A percentile compares a stretch with the other conserved stretches of the same genome.
Conservation (phyloP, 2,329 filamentous ascomycete genomes). For the Beauveria varroae region DNA sequence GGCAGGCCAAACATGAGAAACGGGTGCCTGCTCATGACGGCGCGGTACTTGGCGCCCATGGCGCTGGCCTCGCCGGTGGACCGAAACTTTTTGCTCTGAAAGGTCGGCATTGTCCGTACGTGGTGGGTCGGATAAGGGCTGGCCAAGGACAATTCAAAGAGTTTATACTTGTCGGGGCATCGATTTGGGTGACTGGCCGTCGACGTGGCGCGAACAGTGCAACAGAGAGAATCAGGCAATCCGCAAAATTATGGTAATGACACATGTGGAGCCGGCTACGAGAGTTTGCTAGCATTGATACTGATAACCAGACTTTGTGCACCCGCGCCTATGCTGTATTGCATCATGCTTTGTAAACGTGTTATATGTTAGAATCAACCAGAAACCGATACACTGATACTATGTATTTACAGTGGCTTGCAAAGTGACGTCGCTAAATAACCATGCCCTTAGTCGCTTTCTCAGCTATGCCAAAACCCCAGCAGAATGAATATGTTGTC, state of each 20-base stretch:
- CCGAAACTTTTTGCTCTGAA: conserved; percentile 65
- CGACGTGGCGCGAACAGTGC: background rate
- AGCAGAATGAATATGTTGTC: conserved; percentile 6
- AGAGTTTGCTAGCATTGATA: background rate
- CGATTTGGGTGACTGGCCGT: background rate
- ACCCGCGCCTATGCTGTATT: background rate
- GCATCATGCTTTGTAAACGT: background rate
- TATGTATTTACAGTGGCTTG: conserved; percentile 8
- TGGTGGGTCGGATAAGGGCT: background rate
- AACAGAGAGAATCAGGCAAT: background rate
- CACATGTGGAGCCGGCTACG: conserved; percentile 1
- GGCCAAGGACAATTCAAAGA: background rate
- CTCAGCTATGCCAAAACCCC: conserved; percentile 10
- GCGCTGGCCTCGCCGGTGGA: conserved; percentile 57
- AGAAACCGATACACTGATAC: background rate
- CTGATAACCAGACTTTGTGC: background rate
- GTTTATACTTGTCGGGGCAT: background rate
- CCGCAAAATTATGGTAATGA: background rate
- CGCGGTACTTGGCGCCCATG: conserved; percentile 70
- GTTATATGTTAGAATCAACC: background rate
- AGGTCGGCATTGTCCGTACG: conserved; percentile 35
- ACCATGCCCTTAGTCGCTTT: conserved; percentile 9
- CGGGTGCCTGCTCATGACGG: conserved; percentile 66
- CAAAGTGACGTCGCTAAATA: conserved; percentile 11
- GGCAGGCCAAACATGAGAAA: conserved; percentile 92